Base-by-base conservation (phyloP, 768 basidiomycete species). In the Panus rudis region DNA sequence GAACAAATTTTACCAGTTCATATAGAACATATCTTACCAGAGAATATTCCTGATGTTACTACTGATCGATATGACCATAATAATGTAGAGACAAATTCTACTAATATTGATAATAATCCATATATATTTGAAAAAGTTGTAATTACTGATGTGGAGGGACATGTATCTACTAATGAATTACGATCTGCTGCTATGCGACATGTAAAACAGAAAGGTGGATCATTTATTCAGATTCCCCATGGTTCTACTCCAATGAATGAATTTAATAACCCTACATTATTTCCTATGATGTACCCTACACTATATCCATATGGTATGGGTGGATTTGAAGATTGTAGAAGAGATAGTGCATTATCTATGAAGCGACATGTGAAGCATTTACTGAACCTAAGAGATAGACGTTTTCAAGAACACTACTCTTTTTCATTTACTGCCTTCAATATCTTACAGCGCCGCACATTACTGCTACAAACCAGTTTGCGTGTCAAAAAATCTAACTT, bases 381-480 rank as follows among this genome's bases (percentile, higher is more conserved):
- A 4, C 55, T 70, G 6, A 42, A 28, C 14, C 23, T 69, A 1
- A 4, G 35, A 2, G 66, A 71, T 45, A 34, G 45, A 0, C 49
- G 54, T 0, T 75, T 72, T 45, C 62, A 60, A 43, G 51, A 62
- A 17, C 65, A 72, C 48, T 51, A 60, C 37, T 68, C 65, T 2
- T 74, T 72, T 48, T n/a, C 65, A 0, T 72, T 72, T 46, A 57
- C 59, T 4, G 64, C 51, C 1, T 67, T 71, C 34, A 72, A 68
- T 48, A 63, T 73, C 5, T 16, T 71, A 0, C 71, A 72, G 48
- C 35, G 62, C 3, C 48, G 64, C 0, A 28, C 38, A 10, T 39
- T 62, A 4, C 40, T 69, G 0, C 38, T 68, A 2, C 59, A 65
- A 27, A 61, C 66, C 0, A 52, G 53, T 39, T 38, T 71, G 1